Evolutionary conservation across 2,329 filamentous ascomycete genomes (phyloP).

Genomic region (Fusarium sp.): DNA sequence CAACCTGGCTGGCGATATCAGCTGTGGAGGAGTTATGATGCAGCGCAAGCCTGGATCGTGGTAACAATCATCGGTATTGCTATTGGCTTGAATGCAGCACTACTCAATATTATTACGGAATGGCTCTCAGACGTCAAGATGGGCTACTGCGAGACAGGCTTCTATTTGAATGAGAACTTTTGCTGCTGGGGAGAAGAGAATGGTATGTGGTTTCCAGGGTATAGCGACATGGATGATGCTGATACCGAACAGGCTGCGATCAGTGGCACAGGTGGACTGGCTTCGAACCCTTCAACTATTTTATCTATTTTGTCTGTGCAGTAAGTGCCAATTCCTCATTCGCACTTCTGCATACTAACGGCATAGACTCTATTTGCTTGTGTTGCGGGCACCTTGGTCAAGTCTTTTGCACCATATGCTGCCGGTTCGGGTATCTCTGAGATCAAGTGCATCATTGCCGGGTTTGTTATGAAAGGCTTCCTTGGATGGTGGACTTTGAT

Average conservation of each 20-base stretch:
- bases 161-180: constrained; percentile 97
- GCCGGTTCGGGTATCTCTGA: constrained; percentile 97
- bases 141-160: constrained; percentile 93
- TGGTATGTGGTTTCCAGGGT: constrained; percentile 54
- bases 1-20: constrained; percentile 80
- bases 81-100: constrained; percentile 91
- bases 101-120: constrained; percentile 94
- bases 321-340: constrained; percentile 53
- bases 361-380: constrained; percentile 78
- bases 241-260: constrained; percentile 68
- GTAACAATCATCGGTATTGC: constrained; percentile 91
- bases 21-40: constrained; percentile 88
- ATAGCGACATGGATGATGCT: background rate
- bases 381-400: constrained; percentile 83
- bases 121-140: constrained; percentile 96
- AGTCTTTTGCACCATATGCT: constrained; percentile 91
- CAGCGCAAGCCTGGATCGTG: constrained; percentile 97
- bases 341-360: constrained; percentile 4
- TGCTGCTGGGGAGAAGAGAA: constrained; percentile 97
- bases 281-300: constrained; percentile 80
- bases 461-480: constrained; percentile 99
- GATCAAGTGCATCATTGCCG: constrained; percentile 99
- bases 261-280: constrained; percentile 92
- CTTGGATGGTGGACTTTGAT: constrained; percentile 88
- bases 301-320: constrained; percentile 87